A percentile compares a stretch with the other conserved stretches of the same genome.
Conservation (phyloP, 192 early-diverging fungal species). For the Phlyctochytrium arcticum region DNA sequence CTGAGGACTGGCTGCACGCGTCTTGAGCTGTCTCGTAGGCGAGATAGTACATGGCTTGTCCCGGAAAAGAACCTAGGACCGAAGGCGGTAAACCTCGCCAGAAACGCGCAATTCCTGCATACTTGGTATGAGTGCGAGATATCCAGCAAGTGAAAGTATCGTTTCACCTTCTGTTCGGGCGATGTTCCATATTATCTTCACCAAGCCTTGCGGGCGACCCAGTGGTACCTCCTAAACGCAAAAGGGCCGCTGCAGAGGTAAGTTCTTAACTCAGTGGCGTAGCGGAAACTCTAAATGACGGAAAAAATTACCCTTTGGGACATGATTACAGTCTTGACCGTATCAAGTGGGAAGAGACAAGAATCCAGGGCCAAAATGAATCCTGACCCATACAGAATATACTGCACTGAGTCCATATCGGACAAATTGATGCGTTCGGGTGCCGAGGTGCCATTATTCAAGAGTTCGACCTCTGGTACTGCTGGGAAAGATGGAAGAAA, state of each 20-base stretch:
- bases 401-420: slow-evolving; percentile 41
- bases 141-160: background rate
- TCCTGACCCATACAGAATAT: slow-evolving; percentile 37
- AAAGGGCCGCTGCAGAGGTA: background rate
- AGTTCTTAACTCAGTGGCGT: background rate
- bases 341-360: slow-evolving; percentile 42
- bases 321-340: slow-evolving; percentile 44
- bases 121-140: background rate
- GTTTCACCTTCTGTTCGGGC: slow-evolving; percentile 25
- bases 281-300: background rate
- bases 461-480: too few species aligned
- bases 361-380: slow-evolving; percentile 46
- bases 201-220: background rate
- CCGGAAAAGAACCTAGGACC: slow-evolving; percentile 40
- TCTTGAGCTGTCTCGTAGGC: slow-evolving; percentile 47
- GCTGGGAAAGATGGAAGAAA: too few species aligned
- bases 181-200: slow-evolving; percentile 7
- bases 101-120: slow-evolving; percentile 29
- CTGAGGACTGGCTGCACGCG: background rate
- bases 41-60: slow-evolving; percentile 45
- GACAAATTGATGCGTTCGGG: slow-evolving; percentile 33
- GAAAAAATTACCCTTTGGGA: slow-evolving; percentile 23
- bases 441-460: too few species aligned
- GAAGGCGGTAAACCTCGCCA: slow-evolving; percentile 44
- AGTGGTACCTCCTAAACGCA: slow-evolving; percentile 4